A percentile compares a stretch with the other conserved stretches of the same genome.
These are phyloP conservation scores for Hypoxylon trugodes DNA, from an alignment of 495 filamentous ascomycete genomes.

Conservation along the genomic window DNA sequence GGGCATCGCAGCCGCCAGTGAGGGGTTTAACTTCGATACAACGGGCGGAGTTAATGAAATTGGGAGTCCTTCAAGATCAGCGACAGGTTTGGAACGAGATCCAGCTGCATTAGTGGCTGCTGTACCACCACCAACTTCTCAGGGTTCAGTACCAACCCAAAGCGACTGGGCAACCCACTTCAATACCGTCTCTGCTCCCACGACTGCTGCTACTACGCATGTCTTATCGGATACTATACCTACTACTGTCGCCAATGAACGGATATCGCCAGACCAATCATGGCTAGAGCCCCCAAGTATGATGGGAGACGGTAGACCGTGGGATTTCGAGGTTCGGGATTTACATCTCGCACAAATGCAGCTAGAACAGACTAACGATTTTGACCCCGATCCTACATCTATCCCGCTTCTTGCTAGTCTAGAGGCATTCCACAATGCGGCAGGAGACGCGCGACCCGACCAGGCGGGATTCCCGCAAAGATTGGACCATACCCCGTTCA, in stretches of 20 bases:
- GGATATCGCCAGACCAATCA: conserved; percentile 12
- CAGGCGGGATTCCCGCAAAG: conserved; percentile 8
- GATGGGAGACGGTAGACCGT: conserved; percentile 4
- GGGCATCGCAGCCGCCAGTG: conserved; percentile 8
- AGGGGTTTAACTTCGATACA: neutral
- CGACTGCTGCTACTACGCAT: conserved; percentile 2
- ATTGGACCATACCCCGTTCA: conserved; percentile 3
- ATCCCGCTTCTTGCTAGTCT: conserved; percentile 11
- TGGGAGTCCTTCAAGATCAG: conserved; percentile 3
- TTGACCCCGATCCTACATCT: conserved; percentile 4
- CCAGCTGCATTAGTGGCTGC: conserved; percentile 7
- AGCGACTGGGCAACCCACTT: conserved; percentile 3
- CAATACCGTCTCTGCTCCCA: conserved; percentile 1
- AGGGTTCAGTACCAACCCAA: conserved; percentile 5
- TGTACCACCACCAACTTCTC: conserved; percentile 3
- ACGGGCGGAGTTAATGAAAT: conserved; percentile 2
- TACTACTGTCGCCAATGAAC: conserved; percentile 1
- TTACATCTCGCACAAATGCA: conserved; percentile 13
- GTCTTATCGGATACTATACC: conserved; percentile 6
- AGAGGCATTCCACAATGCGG: neutral
- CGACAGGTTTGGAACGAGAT: conserved; percentile 5
- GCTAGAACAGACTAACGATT: neutral
- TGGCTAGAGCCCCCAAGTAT: conserved; percentile 10
- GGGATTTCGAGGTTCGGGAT: conserved; percentile 8
- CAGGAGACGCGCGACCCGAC: conserved; percentile 5